Base-by-base conservation (phyloP, 305 asterid genomes). In the Solanum hybrid region DNA sequence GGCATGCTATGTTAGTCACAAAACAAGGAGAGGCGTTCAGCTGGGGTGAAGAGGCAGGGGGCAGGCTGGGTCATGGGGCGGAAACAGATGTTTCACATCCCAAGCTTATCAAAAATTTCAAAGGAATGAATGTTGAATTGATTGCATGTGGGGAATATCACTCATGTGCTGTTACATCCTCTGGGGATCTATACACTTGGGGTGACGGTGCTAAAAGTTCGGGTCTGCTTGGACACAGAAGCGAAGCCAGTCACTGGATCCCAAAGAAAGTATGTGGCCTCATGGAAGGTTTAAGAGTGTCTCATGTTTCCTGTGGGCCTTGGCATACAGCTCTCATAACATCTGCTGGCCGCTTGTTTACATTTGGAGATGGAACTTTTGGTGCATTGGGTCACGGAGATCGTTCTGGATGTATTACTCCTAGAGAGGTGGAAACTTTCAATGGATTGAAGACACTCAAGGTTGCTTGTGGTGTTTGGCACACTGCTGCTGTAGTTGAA, bases 381-480 rank as follows among this genome's bases (percentile, higher is more conserved):
- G 99, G 99, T 66, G 98, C 97, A 2, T 89, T 97, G 11, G 99
- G 99, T 71, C 99, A 97, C 35, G 99, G 98, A 29, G 93, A 93
- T 89, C 91, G 90, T 19, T 69, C 86, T 66, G 51, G 92, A 37
- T 79, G 85, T 77, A 81, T 69, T 42, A 80, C 91, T 90, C 99
- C 99, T 9, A 92, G 95, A 8, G 97, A 94, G 92, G 99, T 97
- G 31, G 95, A 95, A 86, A 89, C 92, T 89, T 91, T 97, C 78
- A 91, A 92, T 86, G 98, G 97, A n/a, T 75, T 92, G 24, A 91
- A 89, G 84, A 89, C 95, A 0, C 27, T 92, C 81, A 93, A 89
- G 78, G 99, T 94, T 82, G 95, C 98, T 78, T 97, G 99, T 90
- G 99, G 99, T 72, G 95, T 90, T 72, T 97, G 99, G 99, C 99